Base-by-base conservation (phyloP, 805 yeast genomes). In the Metschnikowia colocasiae region DNA sequence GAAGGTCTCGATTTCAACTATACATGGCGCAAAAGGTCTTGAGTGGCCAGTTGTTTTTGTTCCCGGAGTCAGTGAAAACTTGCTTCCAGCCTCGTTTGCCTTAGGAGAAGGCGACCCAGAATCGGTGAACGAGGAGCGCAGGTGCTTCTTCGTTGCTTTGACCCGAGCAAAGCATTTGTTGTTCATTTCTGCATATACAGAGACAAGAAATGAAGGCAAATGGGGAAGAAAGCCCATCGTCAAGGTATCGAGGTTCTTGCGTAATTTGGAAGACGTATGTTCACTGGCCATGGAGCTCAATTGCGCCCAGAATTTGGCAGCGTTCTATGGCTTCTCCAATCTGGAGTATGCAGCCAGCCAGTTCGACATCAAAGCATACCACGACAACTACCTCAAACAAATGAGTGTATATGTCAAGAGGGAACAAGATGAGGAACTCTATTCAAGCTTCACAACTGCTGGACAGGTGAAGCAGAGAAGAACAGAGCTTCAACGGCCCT, bases 41-140 rank as follows among this genome's bases (percentile, higher is more conserved):
- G 99, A 92, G 61, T 92, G 98, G 97, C 92, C 96, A 0, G 80
- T 87, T 12, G 97, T 92, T 0, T 87, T 88, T 59, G 78, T 88
- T 10, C 89, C 95, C 0, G 85, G 87, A 0, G 65, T 87, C 15
- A 71, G 78, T 27, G 87, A 85, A 40, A 84, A 85, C 1, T 63
- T 79, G 12, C 66, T 87, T 10, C 96, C 96, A 0, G 79, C 83
- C 3, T 57, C 63, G 2, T 76, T 75, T 58, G 79, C 80, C 0
- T 53, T 65, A n/a, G 58, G 60, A 29, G 53, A 51, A 6, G 63
- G 58, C 0, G 64, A 60, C 22, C 54, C 41, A 31, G 62, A 48
- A 31, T 52, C 63, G 1, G 46, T 80, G 2, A 77, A 85, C 53
- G 98, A 92, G 64, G 97, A 90, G 58, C 67, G 95, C 46, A 64